These are phyloP conservation scores for Gaillardinia entomophila DNA, from an alignment of 805 yeast genomes.

Conservation along the genomic window DNA sequence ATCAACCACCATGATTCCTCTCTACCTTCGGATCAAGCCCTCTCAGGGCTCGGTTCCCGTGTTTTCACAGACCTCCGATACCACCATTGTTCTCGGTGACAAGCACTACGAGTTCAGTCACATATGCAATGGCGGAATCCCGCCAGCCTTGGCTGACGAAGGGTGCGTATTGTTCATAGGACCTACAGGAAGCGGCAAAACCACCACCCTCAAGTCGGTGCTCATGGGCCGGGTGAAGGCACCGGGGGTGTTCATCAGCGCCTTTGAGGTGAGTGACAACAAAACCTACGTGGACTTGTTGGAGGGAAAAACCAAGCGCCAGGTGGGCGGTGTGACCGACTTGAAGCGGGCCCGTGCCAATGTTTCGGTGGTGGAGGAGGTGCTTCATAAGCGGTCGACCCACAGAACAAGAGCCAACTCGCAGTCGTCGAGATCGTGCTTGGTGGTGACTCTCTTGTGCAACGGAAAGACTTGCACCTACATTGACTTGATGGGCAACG, in stretches of 20 bases:
- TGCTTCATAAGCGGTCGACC: slow-evolving; percentile 15
- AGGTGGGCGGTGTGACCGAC: slow-evolving; percentile 1
- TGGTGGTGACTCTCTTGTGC: slow-evolving; percentile 17
- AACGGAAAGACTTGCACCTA: slow-evolving; percentile 13
- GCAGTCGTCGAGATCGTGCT: slow-evolving; percentile 19
- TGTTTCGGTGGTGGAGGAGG: slow-evolving; percentile 3
- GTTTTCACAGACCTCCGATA: slow-evolving; percentile 5
- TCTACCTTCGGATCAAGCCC: slow-evolving; percentile 20
- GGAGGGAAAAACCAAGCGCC: slow-evolving; percentile 12
- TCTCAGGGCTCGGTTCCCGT: slow-evolving; percentile 6
- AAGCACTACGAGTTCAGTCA: slow-evolving; percentile 15
- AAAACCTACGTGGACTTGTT: slow-evolving; percentile 20
- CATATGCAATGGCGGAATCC: slow-evolving; percentile 6
- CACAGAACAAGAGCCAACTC: slow-evolving; percentile 12
- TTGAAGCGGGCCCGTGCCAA: slow-evolving; percentile 1
- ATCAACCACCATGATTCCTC: slow-evolving; percentile 14
- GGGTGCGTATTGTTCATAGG: slow-evolving; percentile 17
- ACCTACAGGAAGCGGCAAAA: slow-evolving; percentile 29
- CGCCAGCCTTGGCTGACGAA: slow-evolving; percentile 1
- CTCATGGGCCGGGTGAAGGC: slow-evolving; percentile 7
- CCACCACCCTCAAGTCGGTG: slow-evolving; percentile 18
- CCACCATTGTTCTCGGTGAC: slow-evolving; percentile 13
- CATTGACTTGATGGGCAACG: slow-evolving; percentile 27
- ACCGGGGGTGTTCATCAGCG: slow-evolving; percentile 12
- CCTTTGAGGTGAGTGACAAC: slow-evolving; percentile 24